phyloP scores from a whole-genome alignment of 2,329 filamentous ascomycete species.

The Aureobasidium lini region DNA sequence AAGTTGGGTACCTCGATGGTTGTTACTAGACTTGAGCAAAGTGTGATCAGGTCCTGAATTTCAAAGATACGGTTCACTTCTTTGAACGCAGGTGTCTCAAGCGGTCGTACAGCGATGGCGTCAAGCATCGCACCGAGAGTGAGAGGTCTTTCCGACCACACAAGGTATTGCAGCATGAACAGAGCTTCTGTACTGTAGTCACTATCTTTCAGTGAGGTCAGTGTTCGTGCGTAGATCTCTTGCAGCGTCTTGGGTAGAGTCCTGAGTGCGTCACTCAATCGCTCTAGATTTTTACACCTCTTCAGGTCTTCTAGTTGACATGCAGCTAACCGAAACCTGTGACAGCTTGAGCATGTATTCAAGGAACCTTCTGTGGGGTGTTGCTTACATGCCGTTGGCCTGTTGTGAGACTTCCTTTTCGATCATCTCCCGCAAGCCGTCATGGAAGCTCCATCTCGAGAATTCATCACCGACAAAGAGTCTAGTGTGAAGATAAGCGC shows the following conservation, averaged over 20 bases:
- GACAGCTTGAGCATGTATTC: too few species aligned
- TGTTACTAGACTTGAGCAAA: background rate
- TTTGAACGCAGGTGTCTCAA: background rate
- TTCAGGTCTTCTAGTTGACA: too few species aligned
- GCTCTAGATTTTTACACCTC: background rate
- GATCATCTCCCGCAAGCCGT: too few species aligned
- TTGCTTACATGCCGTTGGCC: too few species aligned
- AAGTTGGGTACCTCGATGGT: too few species aligned
- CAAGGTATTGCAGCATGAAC: background rate
- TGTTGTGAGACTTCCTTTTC: too few species aligned
- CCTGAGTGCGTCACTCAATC: background rate
- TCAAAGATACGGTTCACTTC: background rate
- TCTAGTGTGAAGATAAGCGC: background rate
- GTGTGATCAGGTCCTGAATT: background rate
- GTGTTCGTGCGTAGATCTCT: background rate
- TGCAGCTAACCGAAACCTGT: too few species aligned
- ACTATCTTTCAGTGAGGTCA: background rate
- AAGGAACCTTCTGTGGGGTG: too few species aligned
- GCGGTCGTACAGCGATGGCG: background rate
- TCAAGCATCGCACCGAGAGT: background rate
- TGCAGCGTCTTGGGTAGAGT: background rate
- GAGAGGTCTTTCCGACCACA: background rate
- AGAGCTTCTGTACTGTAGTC: background rate
- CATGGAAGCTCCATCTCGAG: too few species aligned
- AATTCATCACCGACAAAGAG: too few species aligned